Evolutionary conservation across 441 rosid species (phyloP), one percentile per base, ranked within the genome.

Genomic region (Geranium incanum): DNA sequence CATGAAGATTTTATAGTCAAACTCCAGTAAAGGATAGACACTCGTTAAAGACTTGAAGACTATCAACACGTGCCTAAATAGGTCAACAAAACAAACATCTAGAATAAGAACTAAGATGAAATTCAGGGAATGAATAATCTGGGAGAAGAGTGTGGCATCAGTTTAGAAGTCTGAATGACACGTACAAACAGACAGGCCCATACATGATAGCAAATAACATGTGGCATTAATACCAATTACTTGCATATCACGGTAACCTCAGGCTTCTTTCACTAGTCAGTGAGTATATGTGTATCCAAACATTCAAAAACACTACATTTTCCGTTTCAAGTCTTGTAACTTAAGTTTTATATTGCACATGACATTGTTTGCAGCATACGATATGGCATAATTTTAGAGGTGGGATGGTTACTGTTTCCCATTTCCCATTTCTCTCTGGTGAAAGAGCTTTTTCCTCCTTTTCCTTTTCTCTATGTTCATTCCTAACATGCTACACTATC

Each of bases 31-130:
- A 13, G 38, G 15, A 33, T 21, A 69, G 36, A 2, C 41, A 16
- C 36, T 19, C 4, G 16, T 69, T 21, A 12, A 73, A 65, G 33
- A 63, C 67, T 67, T 63, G 11, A 66, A 64, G 15, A 41, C 41
- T 62, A 12, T 48, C 12, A 43, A 48, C 55, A 9, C 55, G 12
- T 48, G 55, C 55, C 55, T 48, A 48, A 9, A n/a, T 15, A 48
- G 13, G 55, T 9, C 4, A 48, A 12, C n/a, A 12, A 12, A 48
- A 15, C 55, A 11, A 12, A 48, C 55, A 48, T 48, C 55, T 48
- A 48, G 12, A 8, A 12, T 15, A 12, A 48, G 55, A 48, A 9
- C 55, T 48, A 48, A 11, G 15, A 48, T 48, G 55, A 48, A 48
- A 48, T 48, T 48, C 3, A 48, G 13, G 55, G 15, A 15, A n/a